These are phyloP conservation scores for Dioszegia hungarica DNA, from an alignment of 768 basidiomycete species.

Conservation along the genomic window DNA sequence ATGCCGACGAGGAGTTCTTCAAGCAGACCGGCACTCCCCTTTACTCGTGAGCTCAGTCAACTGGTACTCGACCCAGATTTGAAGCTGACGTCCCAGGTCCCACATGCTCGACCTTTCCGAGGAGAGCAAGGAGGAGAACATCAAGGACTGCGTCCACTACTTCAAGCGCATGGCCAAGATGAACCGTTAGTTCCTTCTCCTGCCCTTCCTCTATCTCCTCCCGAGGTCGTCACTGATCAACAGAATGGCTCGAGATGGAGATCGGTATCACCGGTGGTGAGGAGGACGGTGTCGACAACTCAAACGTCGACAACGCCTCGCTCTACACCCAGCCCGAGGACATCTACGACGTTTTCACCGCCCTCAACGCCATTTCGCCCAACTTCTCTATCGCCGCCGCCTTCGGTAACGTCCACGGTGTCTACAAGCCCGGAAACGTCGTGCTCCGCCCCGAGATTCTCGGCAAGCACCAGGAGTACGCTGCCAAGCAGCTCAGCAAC, in stretches of 20 bases:
- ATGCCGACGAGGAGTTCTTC: conserved; percentile 88
- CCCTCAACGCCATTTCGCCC: conserved; percentile 75
- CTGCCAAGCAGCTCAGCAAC: conserved; percentile 63
- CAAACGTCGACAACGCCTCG: conserved; percentile 82
- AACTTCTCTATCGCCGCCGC: conserved; percentile 98
- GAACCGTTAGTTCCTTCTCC: conserved; percentile 51
- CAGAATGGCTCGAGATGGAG: conserved; percentile 96
- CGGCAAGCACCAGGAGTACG: conserved; percentile 79
- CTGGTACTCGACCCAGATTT: not conserved
- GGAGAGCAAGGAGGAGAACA: conserved; percentile 76
- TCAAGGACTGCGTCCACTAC: conserved; percentile 86
- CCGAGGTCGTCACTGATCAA: not conserved
- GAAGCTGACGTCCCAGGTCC: conserved; percentile 52
- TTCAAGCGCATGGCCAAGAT: conserved; percentile 90
- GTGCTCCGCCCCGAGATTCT: conserved; percentile 85
- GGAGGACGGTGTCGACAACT: conserved; percentile 99
- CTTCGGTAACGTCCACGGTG: conserved; percentile 98
- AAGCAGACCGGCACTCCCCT: conserved; percentile 69
- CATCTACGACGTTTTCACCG: conserved; percentile 81
- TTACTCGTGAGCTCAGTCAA: conserved; percentile 41
- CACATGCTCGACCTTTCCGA: conserved; percentile 99
- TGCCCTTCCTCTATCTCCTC: not conserved
- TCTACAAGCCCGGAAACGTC: conserved; percentile 99
- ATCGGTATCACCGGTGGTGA: conserved; percentile 99
- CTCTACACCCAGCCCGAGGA: conserved; percentile 98